phyloP scores from a whole-genome alignment of 2,329 filamentous ascomycete genomes.

The Chrysosporium keratinophilum region DNA sequence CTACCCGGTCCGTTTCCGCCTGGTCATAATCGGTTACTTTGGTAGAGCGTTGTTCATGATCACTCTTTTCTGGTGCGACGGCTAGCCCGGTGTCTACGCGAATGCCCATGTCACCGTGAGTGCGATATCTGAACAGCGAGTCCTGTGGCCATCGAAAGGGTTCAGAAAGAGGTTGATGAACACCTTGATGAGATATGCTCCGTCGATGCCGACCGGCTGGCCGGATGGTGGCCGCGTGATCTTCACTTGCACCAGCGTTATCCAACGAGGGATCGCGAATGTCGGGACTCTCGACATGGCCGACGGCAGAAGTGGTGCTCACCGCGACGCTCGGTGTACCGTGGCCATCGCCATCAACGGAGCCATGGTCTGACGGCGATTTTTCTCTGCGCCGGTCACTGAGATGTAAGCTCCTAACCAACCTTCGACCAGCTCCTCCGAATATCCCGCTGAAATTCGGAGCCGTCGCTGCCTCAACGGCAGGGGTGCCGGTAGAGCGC shows the following conservation, averaged over 20 bases:
- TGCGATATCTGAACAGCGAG: conserved; percentile 26
- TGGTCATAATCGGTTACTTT: conserved; percentile 2
- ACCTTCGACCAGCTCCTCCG: conserved; percentile 31
- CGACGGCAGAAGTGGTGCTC: conserved; percentile 36
- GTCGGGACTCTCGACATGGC: conserved; percentile 34
- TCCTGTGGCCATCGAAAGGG: conserved; percentile 30
- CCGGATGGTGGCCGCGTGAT: background rate
- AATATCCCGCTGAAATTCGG: conserved; percentile 32
- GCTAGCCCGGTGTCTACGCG: conserved; percentile 3
- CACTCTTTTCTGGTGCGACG: conserved; percentile 11
- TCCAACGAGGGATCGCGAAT: conserved; percentile 14
- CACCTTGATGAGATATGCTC: conserved; percentile 28
- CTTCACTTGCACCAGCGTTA: conserved; percentile 8
- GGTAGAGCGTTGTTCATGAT: background rate
- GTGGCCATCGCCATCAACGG: conserved; percentile 28
- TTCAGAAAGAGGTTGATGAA: conserved; percentile 24
- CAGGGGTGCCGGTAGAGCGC: conserved; percentile 22
- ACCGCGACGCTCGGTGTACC: conserved; percentile 37
- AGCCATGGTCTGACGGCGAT: conserved; percentile 27
- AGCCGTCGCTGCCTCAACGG: conserved; percentile 25
- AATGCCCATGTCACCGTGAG: conserved; percentile 17
- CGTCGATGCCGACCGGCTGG: conserved; percentile 23
- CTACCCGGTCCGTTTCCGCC: background rate
- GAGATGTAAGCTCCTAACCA: conserved; percentile 27
- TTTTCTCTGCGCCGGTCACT: conserved; percentile 31